These are phyloP conservation scores for Xylaria venustula DNA, from an alignment of 495 filamentous ascomycete species.

Conservation along the genomic window DNA sequence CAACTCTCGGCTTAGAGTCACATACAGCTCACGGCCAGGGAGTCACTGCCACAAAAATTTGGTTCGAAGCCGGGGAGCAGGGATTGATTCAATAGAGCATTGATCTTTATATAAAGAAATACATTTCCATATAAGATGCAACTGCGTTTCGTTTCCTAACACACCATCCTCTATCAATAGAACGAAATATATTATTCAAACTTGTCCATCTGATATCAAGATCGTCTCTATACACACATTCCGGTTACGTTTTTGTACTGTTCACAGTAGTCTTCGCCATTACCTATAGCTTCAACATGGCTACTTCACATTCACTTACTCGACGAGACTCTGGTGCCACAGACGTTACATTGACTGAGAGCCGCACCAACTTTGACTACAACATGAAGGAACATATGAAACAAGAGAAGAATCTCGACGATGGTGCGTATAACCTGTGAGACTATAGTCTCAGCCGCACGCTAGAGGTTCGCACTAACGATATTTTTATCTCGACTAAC, in stretches of 20 bases:
- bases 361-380: neutral
- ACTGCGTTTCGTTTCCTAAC: neutral
- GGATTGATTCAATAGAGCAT: too few relatives aligned
- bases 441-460: neutral
- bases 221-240: neutral
- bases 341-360: constrained; percentile 2
- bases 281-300: too few relatives aligned
- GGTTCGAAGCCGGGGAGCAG: too few relatives aligned
- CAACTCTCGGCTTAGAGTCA: neutral
- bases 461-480: neutral
- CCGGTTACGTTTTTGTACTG: too few relatives aligned
- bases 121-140: neutral
- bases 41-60: too few relatives aligned
- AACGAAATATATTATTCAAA: neutral
- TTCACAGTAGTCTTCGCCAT: too few relatives aligned
- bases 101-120: neutral
- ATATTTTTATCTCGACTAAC: neutral
- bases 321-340: constrained; percentile 3
- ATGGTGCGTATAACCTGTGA: neutral
- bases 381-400: neutral
- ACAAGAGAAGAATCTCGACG: neutral
- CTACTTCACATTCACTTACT: neutral
- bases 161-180: neutral
- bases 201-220: too few relatives aligned
- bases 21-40: neutral